Base-by-base conservation (phyloP, 2,329 filamentous ascomycete genomes). In the Colletotrichum sp. region DNA sequence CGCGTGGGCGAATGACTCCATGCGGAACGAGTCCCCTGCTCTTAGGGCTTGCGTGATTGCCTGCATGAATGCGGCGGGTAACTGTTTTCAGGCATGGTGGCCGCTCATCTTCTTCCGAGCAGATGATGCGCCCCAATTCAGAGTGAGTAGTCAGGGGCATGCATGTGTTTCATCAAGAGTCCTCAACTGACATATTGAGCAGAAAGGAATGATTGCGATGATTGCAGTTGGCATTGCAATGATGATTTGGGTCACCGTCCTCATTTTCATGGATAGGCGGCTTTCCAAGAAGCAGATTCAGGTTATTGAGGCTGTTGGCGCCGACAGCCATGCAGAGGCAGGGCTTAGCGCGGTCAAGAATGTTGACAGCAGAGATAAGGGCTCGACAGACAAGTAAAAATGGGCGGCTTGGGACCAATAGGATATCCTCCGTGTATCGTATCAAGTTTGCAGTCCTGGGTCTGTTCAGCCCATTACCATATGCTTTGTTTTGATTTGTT, bases 31-130 rank as follows among this genome's bases (percentile, higher is more conserved):
- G 12, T 64, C 59, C 9, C 68, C 39, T 21, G 62, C 59, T 21
- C 39, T 65, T 6, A 62, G 68, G n/a, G 32, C 68, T 1, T 71
- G 59, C 39, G 68, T 71, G 15, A 66, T 71, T 57, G 68, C 68
- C 26, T 71, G 59, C 60, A 71, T 71, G 68, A 71, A 71, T 15
- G 67, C 67, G 6, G 67, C 67, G n/a, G 67, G 67, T 8, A 69
- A 69, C 12, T 69, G 67, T 26, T 69, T 69, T 26, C 67, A 69
- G 34, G 67, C 67, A 7, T 69, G 67, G 67, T 69, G 67, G 67
- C 67, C 55, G 24, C 67, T 69, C 7, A 69, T 69, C 18, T 69
- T 69, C 16, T 69, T 36, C 52, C 52, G 67, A 16, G 67, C 55
- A 12, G 55, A 62, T 36, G 67, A 69, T n/a, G 67, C 55, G 8